These are phyloP conservation scores for Cordyceps pruinosa DNA, from an alignment of 2,329 filamentous ascomycete genomes.

Conservation along the genomic window DNA sequence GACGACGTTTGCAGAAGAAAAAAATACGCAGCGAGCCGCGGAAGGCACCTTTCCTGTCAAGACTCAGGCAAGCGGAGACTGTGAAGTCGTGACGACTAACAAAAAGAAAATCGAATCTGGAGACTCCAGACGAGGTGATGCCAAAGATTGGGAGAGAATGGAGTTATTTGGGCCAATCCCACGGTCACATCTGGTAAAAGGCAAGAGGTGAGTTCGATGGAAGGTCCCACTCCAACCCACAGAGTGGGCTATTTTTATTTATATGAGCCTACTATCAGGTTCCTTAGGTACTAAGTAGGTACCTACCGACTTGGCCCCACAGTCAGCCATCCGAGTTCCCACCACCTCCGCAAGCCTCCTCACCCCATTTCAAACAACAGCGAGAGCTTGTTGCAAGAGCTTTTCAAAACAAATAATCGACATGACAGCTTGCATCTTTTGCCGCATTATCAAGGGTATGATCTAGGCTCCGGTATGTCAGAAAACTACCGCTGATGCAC, in stretches of 20 bases:
- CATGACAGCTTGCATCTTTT: conserved; percentile 73
- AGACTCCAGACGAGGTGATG: conserved; percentile 31
- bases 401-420: not conserved
- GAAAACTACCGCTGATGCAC: conserved; percentile 2
- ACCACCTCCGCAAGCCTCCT: conserved; percentile 4
- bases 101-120: conserved; percentile 36
- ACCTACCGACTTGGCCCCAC: not conserved
- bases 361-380: not conserved
- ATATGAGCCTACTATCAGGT: too few species aligned
- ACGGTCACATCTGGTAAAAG: conserved; percentile 77
- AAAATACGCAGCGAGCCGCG: not conserved
- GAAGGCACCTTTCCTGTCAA: too few species aligned
- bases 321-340: not conserved
- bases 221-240: conserved; percentile 56
- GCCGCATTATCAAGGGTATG: conserved; percentile 90
- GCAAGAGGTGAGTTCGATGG: conserved; percentile 71
- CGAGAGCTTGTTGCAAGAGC: not conserved
- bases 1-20: too few species aligned
- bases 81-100: not conserved
- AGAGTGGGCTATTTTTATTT: not conserved
- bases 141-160: conserved; percentile 46
- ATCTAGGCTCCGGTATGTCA: not conserved
- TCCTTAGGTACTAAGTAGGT: too few species aligned
- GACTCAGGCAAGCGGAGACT: too few species aligned
- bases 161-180: conserved; percentile 48